A percentile compares a stretch with the other conserved stretches of the same genome.
Evolutionary conservation across 2,329 filamentous ascomycete species (phyloP).

Genomic region (Hirsutella minnesotensis): DNA sequence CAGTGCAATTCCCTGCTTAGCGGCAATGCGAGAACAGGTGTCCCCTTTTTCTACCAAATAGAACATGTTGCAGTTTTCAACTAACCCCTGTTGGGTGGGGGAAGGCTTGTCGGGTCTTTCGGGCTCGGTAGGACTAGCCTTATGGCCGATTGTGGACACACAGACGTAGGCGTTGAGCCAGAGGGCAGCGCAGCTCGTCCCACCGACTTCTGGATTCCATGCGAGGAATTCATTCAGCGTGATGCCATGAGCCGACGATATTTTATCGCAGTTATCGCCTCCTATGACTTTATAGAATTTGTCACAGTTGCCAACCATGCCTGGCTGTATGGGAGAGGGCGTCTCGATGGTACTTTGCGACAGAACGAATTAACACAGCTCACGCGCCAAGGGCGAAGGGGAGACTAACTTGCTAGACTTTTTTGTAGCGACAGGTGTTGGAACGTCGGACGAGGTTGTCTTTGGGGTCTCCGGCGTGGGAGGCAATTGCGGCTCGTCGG

Average conservation of each 20-base stretch:
- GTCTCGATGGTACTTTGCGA: background rate
- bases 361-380: too few species aligned
- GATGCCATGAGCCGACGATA: background rate
- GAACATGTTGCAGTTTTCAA: conserved; percentile 10
- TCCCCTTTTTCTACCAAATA: conserved; percentile 6
- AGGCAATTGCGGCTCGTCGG: background rate
- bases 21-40: conserved; percentile 6
- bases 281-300: background rate
- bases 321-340: conserved; percentile 2
- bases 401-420: too few species aligned
- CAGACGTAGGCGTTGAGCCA: background rate
- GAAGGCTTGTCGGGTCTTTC: conserved; percentile 5
- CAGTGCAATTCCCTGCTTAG: conserved; percentile 4
- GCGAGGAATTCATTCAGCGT: background rate
- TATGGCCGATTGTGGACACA: background rate
- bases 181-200: background rate
- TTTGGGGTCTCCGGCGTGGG: too few species aligned
- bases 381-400: too few species aligned
- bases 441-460: background rate
- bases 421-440: too few species aligned
- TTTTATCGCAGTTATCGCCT: conserved; percentile 1
- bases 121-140: background rate
- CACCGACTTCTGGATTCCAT: background rate
- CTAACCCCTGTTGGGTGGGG: conserved; percentile 8
- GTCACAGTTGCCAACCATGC: conserved; percentile 4